Evolutionary conservation across 164 flowering plant species (phyloP).

Genomic region (Buxus sempervirens): DNA sequence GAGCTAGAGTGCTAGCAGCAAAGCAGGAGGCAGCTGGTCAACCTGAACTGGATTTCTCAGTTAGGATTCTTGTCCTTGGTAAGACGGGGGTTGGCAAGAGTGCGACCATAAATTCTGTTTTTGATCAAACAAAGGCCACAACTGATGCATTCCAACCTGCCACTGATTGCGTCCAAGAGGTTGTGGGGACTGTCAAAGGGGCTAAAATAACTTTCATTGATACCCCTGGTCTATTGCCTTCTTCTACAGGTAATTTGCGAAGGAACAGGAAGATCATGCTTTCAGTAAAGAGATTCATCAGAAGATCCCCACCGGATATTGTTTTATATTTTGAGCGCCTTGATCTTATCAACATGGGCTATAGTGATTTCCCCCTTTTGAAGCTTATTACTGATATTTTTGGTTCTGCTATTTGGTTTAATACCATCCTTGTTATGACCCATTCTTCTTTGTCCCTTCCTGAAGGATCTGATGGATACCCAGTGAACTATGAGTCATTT

Average conservation of each 20-base stretch:
- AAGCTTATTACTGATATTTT: slow-evolving; percentile 82
- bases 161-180: slow-evolving; percentile 61
- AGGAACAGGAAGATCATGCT: slow-evolving; percentile 69
- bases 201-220: slow-evolving; percentile 70
- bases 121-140: slow-evolving; percentile 51
- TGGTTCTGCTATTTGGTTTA: slow-evolving; percentile 89
- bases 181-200: slow-evolving; percentile 63
- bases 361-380: slow-evolving; percentile 71
- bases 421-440: slow-evolving; percentile 86
- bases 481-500: slow-evolving; percentile 67
- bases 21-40: slow-evolving; percentile 57
- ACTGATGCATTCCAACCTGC: slow-evolving; percentile 87
- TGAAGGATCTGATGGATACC: slow-evolving; percentile 77
- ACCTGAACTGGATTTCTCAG: slow-evolving; percentile 61
- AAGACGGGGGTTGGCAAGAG: slow-evolving; percentile 98
- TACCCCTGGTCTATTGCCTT: slow-evolving; percentile 89
- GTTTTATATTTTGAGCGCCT: slow-evolving; percentile 90
- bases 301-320: slow-evolving; percentile 73
- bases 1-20: slow-evolving; percentile 50
- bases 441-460: slow-evolving; percentile 74
- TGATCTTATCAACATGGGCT: slow-evolving; percentile 58
- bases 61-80: slow-evolving; percentile 78
- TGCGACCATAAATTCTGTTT: slow-evolving; percentile 90
- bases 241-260: slow-evolving; percentile 36
- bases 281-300: slow-evolving; percentile 58